phyloP scores from a whole-genome alignment of 768 basidiomycete genomes.

The Russula earlei region DNA sequence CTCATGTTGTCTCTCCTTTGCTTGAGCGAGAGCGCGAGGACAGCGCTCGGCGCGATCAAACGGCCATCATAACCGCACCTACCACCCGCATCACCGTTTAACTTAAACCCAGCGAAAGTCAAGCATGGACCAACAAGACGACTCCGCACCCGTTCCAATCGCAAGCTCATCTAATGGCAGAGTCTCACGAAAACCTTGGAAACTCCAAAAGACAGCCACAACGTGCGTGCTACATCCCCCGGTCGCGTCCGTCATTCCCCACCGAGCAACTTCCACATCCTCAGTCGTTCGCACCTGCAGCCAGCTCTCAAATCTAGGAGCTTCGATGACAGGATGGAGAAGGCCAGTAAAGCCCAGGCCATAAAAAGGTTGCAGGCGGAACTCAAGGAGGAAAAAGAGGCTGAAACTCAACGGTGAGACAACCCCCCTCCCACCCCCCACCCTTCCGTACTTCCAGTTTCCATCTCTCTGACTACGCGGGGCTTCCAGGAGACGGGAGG shows the following conservation, averaged over 20 bases:
- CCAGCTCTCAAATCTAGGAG: slow-evolving; percentile 53
- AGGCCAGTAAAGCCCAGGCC: slow-evolving; percentile 53
- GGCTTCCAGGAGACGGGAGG: slow-evolving; percentile 46
- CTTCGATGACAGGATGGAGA: slow-evolving; percentile 63
- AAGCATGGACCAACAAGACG: not conserved
- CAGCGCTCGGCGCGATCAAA: too few relatives aligned
- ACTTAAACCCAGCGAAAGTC: not conserved
- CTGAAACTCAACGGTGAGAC: slow-evolving; percentile 51
- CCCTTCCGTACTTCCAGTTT: not conserved
- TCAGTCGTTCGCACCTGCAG: slow-evolving; percentile 60
- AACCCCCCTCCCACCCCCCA: too few relatives aligned
- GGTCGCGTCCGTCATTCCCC: not conserved
- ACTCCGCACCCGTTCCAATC: slow-evolving; percentile 28
- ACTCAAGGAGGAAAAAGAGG: slow-evolving; percentile 66
- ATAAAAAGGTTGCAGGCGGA: slow-evolving; percentile 67
- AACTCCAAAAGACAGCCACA: slow-evolving; percentile 38
- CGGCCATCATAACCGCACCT: not conserved
- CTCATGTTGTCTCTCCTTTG: too few relatives aligned
- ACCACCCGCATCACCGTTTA: not conserved
- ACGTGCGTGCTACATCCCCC: slow-evolving; percentile 31
- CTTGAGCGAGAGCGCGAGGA: too few relatives aligned
- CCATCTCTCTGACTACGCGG: not conserved
- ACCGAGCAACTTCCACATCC: slow-evolving; percentile 3
- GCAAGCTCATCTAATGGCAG: slow-evolving; percentile 56
- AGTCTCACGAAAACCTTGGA: slow-evolving; percentile 65